Evolutionary conservation across 495 filamentous ascomycete genomes (phyloP).

Genomic region (Lepraria neglecta): DNA sequence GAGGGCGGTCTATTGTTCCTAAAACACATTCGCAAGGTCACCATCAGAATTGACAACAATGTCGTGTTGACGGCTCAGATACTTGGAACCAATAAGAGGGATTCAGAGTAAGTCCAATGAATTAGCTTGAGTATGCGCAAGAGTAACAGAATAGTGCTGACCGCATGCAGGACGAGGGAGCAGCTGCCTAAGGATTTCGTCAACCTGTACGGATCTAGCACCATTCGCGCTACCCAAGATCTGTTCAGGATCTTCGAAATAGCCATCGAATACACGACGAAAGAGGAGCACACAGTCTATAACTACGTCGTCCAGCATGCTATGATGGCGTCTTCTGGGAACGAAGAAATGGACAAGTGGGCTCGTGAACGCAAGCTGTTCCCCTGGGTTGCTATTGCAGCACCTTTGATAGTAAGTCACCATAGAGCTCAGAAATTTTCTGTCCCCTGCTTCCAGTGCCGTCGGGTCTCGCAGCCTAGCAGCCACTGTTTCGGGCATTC

Average conservation of each 20-base stretch:
- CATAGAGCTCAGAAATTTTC: too few relatives aligned
- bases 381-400: constrained; percentile 40
- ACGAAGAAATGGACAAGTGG: constrained; percentile 31
- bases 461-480: too few relatives aligned
- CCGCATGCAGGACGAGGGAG: not conserved
- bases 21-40: constrained; percentile 34
- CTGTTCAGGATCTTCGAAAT: constrained; percentile 25
- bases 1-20: constrained; percentile 37
- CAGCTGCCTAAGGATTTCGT: constrained; percentile 17
- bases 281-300: constrained; percentile 3
- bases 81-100: not conserved
- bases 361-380: constrained; percentile 34
- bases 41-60: constrained; percentile 25
- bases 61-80: constrained; percentile 28
- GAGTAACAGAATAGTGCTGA: not conserved
- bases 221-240: not conserved
- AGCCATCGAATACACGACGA: constrained; percentile 15
- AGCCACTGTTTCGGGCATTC: too few relatives aligned
- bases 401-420: constrained; percentile 25
- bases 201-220: constrained; percentile 9
- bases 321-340: constrained; percentile 22
- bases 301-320: constrained; percentile 32
- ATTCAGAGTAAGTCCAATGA: not conserved
- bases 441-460: too few relatives aligned
- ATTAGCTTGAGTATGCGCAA: too few relatives aligned